Evolutionary conservation across 257 asterid species (phyloP), one percentile per base, ranked within the genome.

Genomic region (Agastache rugosa): DNA sequence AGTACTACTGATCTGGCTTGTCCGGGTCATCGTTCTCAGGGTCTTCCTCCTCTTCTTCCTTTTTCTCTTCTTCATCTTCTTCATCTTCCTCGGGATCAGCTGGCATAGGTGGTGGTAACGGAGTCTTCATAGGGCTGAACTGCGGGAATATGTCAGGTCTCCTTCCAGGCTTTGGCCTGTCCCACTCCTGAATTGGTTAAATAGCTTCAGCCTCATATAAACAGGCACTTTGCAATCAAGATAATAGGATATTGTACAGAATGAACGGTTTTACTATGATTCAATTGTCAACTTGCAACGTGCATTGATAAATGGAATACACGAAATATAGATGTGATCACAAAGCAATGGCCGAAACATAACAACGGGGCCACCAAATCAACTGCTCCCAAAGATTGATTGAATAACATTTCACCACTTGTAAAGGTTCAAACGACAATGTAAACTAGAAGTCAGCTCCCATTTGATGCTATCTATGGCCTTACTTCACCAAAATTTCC

Each of bases 81-180:
- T 92, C 98, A 3, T 90, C 96, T 79, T 90, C 92, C 77, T 86
- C 87, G 0, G 84, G 96, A 71, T 88, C 94, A 20, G 75, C 75
- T 5, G 96, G 96, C 87, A 86, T 78, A 0, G 96, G 94, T 14
- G 96, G 92, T 19, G 94, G 94, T 73, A 88, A 81, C 20, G 97
- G 97, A 70, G 98, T 92, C 82, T 90, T 92, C 96, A 89, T 89
- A 10, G 98, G 98, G 79, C 97, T 90, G 86, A 92, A 92, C 78
- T 89, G 93, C 6, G 97, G 98, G 27, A 93, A 87, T 39, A 93
- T 87, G 73, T 93, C 97, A 0, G 92, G 92, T 65, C 94, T 88
- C 75, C 94, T 84, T 78, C 90, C 92, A 5, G 92, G 96, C 74
- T 78, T 87, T 53, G 90, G 91, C 75, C 88, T 84, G 3, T 88